These are phyloP conservation scores for Oxyria digyna DNA, from an alignment of 148 eudicot genomes.

Conservation along the genomic window DNA sequence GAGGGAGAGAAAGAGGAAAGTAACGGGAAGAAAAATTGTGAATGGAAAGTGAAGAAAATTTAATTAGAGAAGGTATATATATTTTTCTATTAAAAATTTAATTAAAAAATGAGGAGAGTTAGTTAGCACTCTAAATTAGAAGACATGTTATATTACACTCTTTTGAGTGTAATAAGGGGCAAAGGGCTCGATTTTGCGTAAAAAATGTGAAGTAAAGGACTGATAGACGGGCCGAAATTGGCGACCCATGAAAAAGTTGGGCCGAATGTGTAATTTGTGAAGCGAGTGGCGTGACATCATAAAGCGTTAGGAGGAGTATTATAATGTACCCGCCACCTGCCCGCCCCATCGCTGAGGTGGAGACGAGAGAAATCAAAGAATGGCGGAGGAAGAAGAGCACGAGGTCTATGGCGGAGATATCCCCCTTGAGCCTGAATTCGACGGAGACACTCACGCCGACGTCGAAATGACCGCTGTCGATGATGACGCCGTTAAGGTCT, in stretches of 20 bases:
- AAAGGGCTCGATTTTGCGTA: too few species aligned
- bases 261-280: background rate
- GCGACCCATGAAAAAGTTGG: background rate
- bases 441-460: slow-evolving; percentile 27
- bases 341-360: background rate
- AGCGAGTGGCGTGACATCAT: too few species aligned
- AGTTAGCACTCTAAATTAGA: too few species aligned
- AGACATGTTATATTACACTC: too few species aligned
- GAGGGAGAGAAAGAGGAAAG: too few species aligned
- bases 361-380: background rate
- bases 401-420: slow-evolving; percentile 93
- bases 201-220: too few species aligned
- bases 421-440: slow-evolving; percentile 55
- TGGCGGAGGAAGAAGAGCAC: slow-evolving; percentile 92
- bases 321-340: background rate
- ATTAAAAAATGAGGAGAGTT: too few species aligned
- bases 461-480: slow-evolving; percentile 64
- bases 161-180: too few species aligned
- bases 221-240: background rate
- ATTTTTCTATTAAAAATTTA: too few species aligned
- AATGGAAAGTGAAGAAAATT: too few species aligned
- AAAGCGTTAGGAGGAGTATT: background rate
- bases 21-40: too few species aligned
- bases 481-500: slow-evolving; percentile 74
- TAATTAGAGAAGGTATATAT: too few species aligned